Percentiles rank a stretch among this genome's conserved stretches.
Evolutionary conservation across 75 land plant genomes (phyloP).

Genomic region (Pinus tabuliformis): DNA sequence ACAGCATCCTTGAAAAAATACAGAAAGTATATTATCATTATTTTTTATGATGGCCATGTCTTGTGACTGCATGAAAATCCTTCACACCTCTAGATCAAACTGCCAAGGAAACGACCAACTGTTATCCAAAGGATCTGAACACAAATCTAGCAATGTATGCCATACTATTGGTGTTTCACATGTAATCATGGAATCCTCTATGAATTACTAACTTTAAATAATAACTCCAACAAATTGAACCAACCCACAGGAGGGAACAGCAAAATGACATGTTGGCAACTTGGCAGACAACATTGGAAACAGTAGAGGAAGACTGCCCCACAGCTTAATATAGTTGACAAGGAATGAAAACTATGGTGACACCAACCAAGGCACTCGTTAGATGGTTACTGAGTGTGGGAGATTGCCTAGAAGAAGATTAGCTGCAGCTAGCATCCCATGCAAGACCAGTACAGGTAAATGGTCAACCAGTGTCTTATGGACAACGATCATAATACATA

Average conservation of each 20-base stretch:
- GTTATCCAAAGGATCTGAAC: neutral
- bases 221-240: neutral
- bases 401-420: neutral
- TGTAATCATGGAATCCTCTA: neutral
- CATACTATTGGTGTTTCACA: neutral
- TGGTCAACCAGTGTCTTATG: neutral
- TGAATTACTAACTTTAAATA: neutral
- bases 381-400: neutral
- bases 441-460: neutral
- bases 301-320: neutral
- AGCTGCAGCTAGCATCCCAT: neutral
- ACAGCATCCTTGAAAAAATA: too few species aligned
- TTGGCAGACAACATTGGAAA: neutral
- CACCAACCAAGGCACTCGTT: neutral
- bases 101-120: neutral
- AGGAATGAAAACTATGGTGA: neutral
- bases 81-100: neutral
- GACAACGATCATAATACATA: neutral
- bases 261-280: neutral
- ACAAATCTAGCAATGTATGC: neutral
- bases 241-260: neutral
- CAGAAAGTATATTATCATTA: too few species aligned
- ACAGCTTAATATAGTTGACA: neutral
- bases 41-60: too few species aligned
- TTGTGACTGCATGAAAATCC: too few species aligned